Conservation (phyloP, 306 rosid genomes). For the Quercus parvula region DNA sequence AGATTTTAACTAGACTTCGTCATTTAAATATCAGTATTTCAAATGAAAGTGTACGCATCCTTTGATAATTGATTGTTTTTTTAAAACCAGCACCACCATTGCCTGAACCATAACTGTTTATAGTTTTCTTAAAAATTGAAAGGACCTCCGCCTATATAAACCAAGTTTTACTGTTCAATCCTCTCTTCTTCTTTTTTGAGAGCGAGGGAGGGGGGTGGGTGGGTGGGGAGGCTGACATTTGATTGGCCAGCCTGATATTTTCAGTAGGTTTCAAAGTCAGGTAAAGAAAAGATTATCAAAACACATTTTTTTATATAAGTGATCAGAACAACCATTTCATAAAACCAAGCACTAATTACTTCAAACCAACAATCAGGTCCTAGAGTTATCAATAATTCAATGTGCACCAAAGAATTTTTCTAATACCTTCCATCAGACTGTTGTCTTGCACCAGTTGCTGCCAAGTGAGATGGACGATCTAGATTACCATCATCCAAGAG, state of each 20-base stretch:
- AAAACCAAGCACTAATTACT: background rate
- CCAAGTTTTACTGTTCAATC: background rate
- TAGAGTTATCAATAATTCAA: slow-evolving; percentile 13
- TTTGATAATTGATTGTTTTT: too few species aligned
- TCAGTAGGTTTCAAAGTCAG: background rate
- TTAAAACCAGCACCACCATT: too few species aligned
- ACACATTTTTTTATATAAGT: background rate
- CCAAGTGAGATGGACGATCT: slow-evolving; percentile 35
- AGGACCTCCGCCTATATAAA: background rate
- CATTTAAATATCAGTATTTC: background rate
- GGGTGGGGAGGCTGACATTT: too few species aligned
- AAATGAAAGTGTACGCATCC: background rate
- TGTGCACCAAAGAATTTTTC: slow-evolving; percentile 22
- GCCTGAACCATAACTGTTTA: too few species aligned
- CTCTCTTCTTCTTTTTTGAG: background rate
- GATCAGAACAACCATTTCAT: background rate
- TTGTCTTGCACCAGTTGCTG: slow-evolving; percentile 40
- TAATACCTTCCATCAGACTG: slow-evolving; percentile 68
- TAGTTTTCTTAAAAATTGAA: background rate
- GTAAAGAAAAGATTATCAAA: background rate
- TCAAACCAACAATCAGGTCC: background rate
- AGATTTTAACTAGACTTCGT: background rate
- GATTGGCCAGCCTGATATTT: background rate
- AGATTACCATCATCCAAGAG: slow-evolving; percentile 61
- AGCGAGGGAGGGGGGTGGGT: too few species aligned